Percentiles rank a stretch among this genome's conserved stretches.
phyloP scores from a whole-genome alignment of 768 basidiomycete genomes.

The Neoboletus magnificus region DNA sequence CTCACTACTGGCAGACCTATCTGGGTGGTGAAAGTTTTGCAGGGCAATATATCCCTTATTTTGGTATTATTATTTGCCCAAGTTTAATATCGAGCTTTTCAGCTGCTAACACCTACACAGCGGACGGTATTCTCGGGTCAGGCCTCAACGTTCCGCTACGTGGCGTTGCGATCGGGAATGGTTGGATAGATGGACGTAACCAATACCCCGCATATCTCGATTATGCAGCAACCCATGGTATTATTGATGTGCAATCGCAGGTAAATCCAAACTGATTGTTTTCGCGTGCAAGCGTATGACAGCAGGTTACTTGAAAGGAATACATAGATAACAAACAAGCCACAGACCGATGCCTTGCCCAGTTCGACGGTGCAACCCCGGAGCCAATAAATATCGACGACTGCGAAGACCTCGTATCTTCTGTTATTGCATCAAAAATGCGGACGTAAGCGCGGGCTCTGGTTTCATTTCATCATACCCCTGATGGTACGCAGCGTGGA shows the following conservation, averaged over 20 bases:
- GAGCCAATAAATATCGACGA: conserved; percentile 53
- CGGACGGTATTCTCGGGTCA: conserved; percentile 70
- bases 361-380: conserved; percentile 38
- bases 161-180: conserved; percentile 93
- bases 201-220: conserved; percentile 93
- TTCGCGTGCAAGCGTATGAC: conserved; percentile 1
- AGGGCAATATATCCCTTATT: conserved; percentile 97
- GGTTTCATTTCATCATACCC: neutral
- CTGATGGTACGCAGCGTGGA: conserved; percentile 48
- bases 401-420: conserved; percentile 61
- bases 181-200: conserved; percentile 88
- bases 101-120: conserved; percentile 37
- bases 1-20: conserved; percentile 68
- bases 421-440: conserved; percentile 31
- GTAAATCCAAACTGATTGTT: conserved; percentile 37
- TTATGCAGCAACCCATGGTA: conserved; percentile 73
- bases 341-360: conserved; percentile 57
- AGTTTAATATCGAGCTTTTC: neutral
- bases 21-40: conserved; percentile 95
- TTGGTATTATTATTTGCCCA: conserved; percentile 49
- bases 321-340: conserved; percentile 57
- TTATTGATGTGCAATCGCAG: conserved; percentile 69
- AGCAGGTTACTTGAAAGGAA: conserved; percentile 36
- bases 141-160: conserved; percentile 58
- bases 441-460: conserved; percentile 20